phyloP scores from a whole-genome alignment of 2,329 filamentous ascomycete genomes.

The Botrytis fragariae region DNA sequence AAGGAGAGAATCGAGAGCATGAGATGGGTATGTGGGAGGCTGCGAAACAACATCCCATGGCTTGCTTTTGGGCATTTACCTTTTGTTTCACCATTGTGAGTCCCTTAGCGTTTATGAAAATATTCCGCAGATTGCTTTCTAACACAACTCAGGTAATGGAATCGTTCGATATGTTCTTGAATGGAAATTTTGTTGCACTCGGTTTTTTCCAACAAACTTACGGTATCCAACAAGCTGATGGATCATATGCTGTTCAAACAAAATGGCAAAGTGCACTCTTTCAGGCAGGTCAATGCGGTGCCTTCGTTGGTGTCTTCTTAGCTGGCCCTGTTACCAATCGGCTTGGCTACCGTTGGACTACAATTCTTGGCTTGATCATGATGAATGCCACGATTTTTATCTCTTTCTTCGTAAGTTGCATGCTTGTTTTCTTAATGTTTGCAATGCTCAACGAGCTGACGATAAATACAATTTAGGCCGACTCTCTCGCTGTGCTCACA shows the following conservation, averaged over 20 bases:
- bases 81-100: conserved; percentile 55
- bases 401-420: conserved; percentile 45
- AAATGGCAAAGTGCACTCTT: conserved; percentile 59
- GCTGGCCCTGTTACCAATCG: conserved; percentile 59
- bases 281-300: conserved; percentile 54
- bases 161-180: conserved; percentile 61
- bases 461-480: background rate
- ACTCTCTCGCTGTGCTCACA: conserved; percentile 39
- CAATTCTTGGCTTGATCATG: conserved; percentile 52
- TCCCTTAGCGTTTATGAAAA: conserved; percentile 16
- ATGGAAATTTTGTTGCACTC: conserved; percentile 56
- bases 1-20: conserved; percentile 55
- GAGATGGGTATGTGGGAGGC: conserved; percentile 50
- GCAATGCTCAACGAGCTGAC: background rate
- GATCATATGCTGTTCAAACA: conserved; percentile 45
- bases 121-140: conserved; percentile 16
- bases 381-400: conserved; percentile 48
- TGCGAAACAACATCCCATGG: conserved; percentile 51
- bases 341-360: conserved; percentile 60
- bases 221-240: background rate
- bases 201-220: conserved; percentile 41
- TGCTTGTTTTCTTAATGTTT: background rate
- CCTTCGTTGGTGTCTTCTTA: conserved; percentile 57
- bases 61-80: conserved; percentile 54
- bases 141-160: conserved; percentile 54